Evolutionary conservation across 2,329 filamentous ascomycete genomes (phyloP).

Genomic region (Alternaria triticimaculans): DNA sequence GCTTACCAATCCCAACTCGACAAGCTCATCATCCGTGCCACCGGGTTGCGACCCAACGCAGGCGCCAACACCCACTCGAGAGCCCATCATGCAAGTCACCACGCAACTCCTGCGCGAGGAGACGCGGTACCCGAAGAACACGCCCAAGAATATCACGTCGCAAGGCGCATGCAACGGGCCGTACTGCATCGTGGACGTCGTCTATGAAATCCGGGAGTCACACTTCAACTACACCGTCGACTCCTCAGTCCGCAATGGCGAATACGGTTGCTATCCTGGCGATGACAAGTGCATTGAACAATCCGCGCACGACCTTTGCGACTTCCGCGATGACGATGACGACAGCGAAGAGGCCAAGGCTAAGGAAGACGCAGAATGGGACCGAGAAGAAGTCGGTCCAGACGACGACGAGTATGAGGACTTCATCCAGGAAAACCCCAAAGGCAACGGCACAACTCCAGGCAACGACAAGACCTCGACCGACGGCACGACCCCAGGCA

Average conservation of each 20-base stretch:
- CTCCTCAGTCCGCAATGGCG: background rate
- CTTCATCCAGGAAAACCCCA: background rate
- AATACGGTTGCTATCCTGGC: background rate
- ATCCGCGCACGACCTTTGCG: background rate
- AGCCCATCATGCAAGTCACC: background rate
- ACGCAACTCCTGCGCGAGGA: background rate
- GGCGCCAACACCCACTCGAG: background rate
- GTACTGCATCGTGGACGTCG: background rate
- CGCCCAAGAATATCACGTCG: background rate
- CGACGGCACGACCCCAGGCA: no score
- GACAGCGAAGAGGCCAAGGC: background rate
- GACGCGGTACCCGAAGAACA: background rate
- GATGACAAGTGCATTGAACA: background rate
- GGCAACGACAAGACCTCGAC: no score
- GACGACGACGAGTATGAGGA: background rate
- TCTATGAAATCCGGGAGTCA: background rate
- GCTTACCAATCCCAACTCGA: background rate
- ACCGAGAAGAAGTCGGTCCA: background rate
- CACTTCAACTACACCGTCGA: background rate
- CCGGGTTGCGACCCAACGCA: background rate
- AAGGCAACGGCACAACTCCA: no score
- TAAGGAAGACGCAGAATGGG: background rate
- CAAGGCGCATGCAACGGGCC: background rate
- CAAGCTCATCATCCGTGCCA: background rate
- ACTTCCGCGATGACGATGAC: background rate